Evolutionary conservation across 306 rosid species (phyloP).

Genomic region (Crotalaria pallida): DNA sequence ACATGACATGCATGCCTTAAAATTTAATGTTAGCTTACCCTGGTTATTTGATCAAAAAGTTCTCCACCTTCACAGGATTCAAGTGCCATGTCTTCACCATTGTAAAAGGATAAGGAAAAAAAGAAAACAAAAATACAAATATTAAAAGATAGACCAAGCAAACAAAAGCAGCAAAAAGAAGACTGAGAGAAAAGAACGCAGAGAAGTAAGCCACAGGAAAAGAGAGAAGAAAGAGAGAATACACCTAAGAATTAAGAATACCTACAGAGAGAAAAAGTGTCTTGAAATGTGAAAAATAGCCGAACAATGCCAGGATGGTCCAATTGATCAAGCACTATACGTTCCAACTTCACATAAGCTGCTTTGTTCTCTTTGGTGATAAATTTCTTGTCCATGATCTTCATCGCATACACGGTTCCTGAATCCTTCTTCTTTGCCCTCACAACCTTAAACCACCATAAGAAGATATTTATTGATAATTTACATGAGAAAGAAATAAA

Average conservation of each 20-base stretch:
- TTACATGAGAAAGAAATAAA: conserved; percentile 1
- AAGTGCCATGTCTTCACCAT: conserved; percentile 87
- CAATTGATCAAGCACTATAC: conserved; percentile 93
- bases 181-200: too few relatives aligned
- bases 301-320: conserved; percentile 96
- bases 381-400: conserved; percentile 97
- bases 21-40: conserved; percentile 56
- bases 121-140: too few relatives aligned
- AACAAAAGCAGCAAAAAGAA: too few relatives aligned
- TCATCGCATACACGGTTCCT: conserved; percentile 84
- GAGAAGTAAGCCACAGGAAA: too few relatives aligned
- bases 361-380: conserved; percentile 97
- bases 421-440: conserved; percentile 98
- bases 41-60: conserved; percentile 95
- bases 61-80: conserved; percentile 99
- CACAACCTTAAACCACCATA: conserved; percentile 64
- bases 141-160: too few relatives aligned
- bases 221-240: too few relatives aligned
- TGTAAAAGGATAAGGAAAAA: not conserved
- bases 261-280: conserved; percentile 91
- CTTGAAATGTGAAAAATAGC: conserved; percentile 96
- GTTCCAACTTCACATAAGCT: conserved; percentile 96
- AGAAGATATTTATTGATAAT: not conserved
- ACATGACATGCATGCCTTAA: conserved; percentile 1
- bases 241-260: conserved; percentile 22